A percentile compares a stretch with the other conserved stretches of the same genome.
phyloP scores from a whole-genome alignment of 371 early-diverging fungal genomes.

The Blakeslea trispora region DNA sequence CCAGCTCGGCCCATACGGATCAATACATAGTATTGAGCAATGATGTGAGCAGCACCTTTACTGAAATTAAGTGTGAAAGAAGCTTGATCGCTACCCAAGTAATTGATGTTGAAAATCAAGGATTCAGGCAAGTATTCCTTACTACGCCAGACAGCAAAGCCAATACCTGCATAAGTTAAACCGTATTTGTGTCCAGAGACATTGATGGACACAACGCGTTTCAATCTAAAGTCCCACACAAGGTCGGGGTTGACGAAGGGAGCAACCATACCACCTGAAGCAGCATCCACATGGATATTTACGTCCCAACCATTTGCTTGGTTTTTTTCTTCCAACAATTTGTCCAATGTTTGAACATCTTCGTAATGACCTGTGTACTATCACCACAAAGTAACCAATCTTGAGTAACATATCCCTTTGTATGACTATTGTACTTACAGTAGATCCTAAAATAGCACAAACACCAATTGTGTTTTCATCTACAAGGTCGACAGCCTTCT shows the following conservation, averaged over 20 bases:
- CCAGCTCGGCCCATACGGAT: conserved; percentile 65
- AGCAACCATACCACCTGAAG: conserved; percentile 78
- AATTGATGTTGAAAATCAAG: conserved; percentile 71
- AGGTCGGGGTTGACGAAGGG: conserved; percentile 76
- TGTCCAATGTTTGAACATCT: conserved; percentile 63
- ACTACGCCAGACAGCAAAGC: conserved; percentile 69
- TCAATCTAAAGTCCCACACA: conserved; percentile 73
- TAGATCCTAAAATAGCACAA: conserved; percentile 69
- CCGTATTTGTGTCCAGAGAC: conserved; percentile 81
- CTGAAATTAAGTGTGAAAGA: conserved; percentile 75
- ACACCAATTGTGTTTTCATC: conserved; percentile 84
- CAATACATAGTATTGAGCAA: conserved; percentile 72
- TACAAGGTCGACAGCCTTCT: conserved; percentile 57
- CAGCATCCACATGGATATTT: conserved; percentile 80
- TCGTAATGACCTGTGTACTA: conserved; percentile 83
- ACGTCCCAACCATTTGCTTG: conserved; percentile 59
- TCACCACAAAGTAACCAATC: no score
- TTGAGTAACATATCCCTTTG: no score
- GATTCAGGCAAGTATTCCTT: conserved; percentile 62
- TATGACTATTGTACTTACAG: no score
- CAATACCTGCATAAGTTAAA: conserved; percentile 68
- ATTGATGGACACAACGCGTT: conserved; percentile 70
- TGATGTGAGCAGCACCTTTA: conserved; percentile 61
- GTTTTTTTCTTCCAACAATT: conserved; percentile 59
- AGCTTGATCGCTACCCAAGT: conserved; percentile 60